These are phyloP conservation scores for Gomphus bonarii DNA, from an alignment of 1,284 basidiomycete species.

Conservation along the genomic window DNA sequence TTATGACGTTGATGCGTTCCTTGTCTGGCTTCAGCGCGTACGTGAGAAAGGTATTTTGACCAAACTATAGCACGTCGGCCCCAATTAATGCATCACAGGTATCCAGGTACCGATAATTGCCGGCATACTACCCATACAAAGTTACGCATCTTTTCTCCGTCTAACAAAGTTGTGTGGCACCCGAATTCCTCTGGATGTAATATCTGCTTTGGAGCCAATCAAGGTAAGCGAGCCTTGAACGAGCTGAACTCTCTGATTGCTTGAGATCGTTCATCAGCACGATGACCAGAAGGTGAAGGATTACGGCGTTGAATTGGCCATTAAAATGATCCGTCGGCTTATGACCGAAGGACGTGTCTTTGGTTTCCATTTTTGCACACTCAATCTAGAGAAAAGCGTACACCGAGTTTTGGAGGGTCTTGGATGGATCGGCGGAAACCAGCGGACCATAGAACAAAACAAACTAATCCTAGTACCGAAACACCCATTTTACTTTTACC, in stretches of 20 bases:
- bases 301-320: slow-evolving; percentile 74
- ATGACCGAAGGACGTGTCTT: slow-evolving; percentile 50
- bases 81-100: slow-evolving; percentile 35
- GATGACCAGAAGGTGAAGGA: slow-evolving; percentile 90
- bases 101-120: slow-evolving; percentile 90
- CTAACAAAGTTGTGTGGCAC: slow-evolving; percentile 85
- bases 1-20: slow-evolving; percentile 85
- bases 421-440: slow-evolving; percentile 46
- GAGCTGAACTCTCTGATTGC: neutral
- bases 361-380: slow-evolving; percentile 92
- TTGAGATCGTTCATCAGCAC: slow-evolving; percentile 37
- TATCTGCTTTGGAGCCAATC: slow-evolving; percentile 67
- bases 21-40: slow-evolving; percentile 68
- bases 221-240: slow-evolving; percentile 46
- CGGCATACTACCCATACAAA: slow-evolving; percentile 98
- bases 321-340: slow-evolving; percentile 60
- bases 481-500: neutral
- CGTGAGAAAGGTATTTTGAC: slow-evolving; percentile 48
- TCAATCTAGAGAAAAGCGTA: slow-evolving; percentile 96
- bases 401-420: slow-evolving; percentile 78
- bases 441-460: slow-evolving; percentile 33
- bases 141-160: slow-evolving; percentile 86
- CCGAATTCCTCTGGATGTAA: slow-evolving; percentile 62
- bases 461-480: slow-evolving; percentile 56
- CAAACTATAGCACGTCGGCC: neutral